These are phyloP conservation scores for Evansstolkia leycettana DNA, from an alignment of 495 filamentous ascomycete genomes.

Conservation along the genomic window DNA sequence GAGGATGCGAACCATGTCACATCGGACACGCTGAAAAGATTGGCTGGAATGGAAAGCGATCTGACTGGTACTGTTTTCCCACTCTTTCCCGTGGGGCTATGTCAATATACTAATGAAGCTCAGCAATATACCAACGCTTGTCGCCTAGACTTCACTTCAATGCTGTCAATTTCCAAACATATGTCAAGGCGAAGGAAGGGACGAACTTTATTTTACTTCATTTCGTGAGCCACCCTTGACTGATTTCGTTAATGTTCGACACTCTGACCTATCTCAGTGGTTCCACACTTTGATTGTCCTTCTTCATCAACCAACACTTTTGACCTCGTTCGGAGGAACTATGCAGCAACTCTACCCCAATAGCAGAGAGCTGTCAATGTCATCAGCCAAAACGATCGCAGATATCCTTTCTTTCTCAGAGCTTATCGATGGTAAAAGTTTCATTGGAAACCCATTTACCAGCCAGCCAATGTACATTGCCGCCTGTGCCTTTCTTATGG, in stretches of 20 bases:
- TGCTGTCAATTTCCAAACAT: slow-evolving; percentile 62
- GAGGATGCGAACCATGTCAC: slow-evolving; percentile 63
- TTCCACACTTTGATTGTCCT: slow-evolving; percentile 79
- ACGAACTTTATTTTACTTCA: slow-evolving; percentile 80
- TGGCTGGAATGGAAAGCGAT: slow-evolving; percentile 63
- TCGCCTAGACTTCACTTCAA: slow-evolving; percentile 66
- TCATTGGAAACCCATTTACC: slow-evolving; percentile 77
- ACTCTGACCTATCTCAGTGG: slow-evolving; percentile 34
- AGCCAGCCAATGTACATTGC: slow-evolving; percentile 86
- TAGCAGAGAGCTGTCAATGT: slow-evolving; percentile 72
- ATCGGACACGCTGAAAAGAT: slow-evolving; percentile 51
- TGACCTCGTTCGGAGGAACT: slow-evolving; percentile 62
- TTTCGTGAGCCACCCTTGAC: slow-evolving; percentile 28
- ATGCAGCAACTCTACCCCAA: slow-evolving; percentile 60
- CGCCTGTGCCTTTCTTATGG: slow-evolving; percentile 75
- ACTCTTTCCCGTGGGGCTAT: background rate
- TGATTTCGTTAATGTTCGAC: background rate
- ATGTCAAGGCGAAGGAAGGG: slow-evolving; percentile 63
- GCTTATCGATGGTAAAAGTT: slow-evolving; percentile 64
- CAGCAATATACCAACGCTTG: slow-evolving; percentile 61
- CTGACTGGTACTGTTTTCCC: slow-evolving; percentile 38
- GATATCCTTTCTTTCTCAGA: slow-evolving; percentile 74
- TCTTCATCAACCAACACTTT: slow-evolving; percentile 67
- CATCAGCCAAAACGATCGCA: slow-evolving; percentile 77
- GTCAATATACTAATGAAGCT: background rate